phyloP scores from a whole-genome alignment of 1,139 yeast genomes.

The Taphrina betulina region DNA sequence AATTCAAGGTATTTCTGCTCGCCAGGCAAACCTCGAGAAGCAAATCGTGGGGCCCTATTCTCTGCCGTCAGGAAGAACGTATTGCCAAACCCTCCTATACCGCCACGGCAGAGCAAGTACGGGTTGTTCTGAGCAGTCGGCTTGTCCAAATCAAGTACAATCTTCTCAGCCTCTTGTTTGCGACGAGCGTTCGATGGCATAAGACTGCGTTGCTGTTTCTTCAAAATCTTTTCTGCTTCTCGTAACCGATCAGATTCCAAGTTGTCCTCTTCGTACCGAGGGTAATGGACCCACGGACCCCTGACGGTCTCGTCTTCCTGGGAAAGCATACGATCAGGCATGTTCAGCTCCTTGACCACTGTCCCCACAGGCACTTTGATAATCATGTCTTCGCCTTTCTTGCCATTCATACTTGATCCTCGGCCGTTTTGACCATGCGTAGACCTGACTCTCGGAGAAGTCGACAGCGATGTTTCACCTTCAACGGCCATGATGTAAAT shows the following conservation, averaged over 20 bases:
- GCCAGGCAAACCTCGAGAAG: conserved; percentile 74
- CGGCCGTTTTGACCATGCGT: conserved; percentile 70
- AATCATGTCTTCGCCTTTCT: conserved; percentile 71
- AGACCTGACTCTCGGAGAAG: conserved; percentile 68
- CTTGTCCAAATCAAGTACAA: conserved; percentile 70
- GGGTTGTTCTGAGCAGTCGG: conserved; percentile 60
- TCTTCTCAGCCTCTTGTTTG: conserved; percentile 55
- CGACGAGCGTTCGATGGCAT: conserved; percentile 57
- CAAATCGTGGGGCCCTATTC: conserved; percentile 84
- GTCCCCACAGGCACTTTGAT: conserved; percentile 93
- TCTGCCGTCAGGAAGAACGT: conserved; percentile 86
- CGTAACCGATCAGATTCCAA: conserved; percentile 13
- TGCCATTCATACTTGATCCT: conserved; percentile 77
- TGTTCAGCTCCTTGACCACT: conserved; percentile 44
- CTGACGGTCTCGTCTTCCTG: conserved; percentile 57
- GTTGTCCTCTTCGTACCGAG: conserved; percentile 30
- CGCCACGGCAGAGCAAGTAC: conserved; percentile 72
- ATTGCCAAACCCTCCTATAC: conserved; percentile 92
- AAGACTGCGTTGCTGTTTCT: conserved; percentile 61
- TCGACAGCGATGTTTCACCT: conserved; percentile 61
- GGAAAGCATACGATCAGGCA: conserved; percentile 65
- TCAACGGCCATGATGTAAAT: conserved; percentile 77
- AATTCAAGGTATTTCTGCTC: conserved; percentile 66
- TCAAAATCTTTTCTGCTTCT: conserved; percentile 37
- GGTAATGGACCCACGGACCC: conserved; percentile 31